Evolutionary conservation across 805 yeast genomes (phyloP).

Genomic region (Metschnikowia santaceciliae): DNA sequence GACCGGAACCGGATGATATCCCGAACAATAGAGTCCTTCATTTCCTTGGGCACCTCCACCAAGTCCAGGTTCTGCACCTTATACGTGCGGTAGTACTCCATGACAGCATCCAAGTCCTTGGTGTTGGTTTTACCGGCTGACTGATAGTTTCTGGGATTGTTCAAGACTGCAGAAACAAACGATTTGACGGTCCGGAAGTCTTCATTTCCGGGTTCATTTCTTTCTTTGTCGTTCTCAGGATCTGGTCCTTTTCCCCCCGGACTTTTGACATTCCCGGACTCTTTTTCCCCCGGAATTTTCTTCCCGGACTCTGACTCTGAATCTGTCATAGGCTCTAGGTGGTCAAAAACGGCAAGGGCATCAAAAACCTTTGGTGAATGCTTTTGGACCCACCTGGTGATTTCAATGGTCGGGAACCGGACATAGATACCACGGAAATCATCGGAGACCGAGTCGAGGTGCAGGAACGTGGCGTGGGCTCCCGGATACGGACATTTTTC

Average conservation of each 20-base stretch:
- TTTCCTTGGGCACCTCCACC: conserved; percentile 51
- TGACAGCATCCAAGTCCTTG: conserved; percentile 34
- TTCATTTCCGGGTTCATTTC: no score
- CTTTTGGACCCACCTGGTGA: conserved; percentile 15
- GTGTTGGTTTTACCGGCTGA: conserved; percentile 22
- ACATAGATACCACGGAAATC: conserved; percentile 35
- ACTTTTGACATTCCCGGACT: no score
- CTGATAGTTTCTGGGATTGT: conserved; percentile 20
- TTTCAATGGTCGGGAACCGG: conserved; percentile 21
- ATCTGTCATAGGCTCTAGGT: neutral
- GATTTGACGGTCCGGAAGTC: neutral
- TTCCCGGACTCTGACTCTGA: no score
- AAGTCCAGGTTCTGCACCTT: conserved; percentile 56
- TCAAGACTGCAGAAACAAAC: conserved; percentile 8
- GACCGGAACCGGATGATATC: conserved; percentile 56
- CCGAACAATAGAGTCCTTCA: conserved; percentile 48
- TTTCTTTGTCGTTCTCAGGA: no score
- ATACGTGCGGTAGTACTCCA: conserved; percentile 38
- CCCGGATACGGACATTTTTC: conserved; percentile 5
- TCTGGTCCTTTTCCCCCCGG: no score
- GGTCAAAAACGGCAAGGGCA: conserved; percentile 12
- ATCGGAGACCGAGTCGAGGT: conserved; percentile 22
- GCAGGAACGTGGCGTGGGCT: conserved; percentile 30
- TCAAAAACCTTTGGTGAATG: neutral
- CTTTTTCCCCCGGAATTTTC: no score